These are phyloP conservation scores for Saxophila tyrrhenica DNA, from an alignment of 495 filamentous ascomycete species.

Conservation along the genomic window DNA sequence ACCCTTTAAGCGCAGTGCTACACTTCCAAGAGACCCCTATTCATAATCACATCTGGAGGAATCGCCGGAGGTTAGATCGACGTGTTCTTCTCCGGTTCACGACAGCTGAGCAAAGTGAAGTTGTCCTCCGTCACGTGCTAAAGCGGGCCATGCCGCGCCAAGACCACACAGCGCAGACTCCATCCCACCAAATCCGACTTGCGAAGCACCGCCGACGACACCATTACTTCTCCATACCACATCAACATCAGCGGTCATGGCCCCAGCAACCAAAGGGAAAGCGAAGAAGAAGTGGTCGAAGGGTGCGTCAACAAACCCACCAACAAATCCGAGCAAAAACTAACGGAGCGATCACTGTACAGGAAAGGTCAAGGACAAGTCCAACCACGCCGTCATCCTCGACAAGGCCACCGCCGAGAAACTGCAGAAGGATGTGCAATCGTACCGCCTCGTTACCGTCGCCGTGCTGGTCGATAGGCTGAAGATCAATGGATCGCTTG, in stretches of 20 bases:
- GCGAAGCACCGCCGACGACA: not conserved
- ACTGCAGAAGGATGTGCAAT: constrained; percentile 98
- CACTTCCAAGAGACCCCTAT: no score
- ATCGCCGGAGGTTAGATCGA: no score
- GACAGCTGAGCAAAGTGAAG: no score
- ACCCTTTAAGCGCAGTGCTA: no score
- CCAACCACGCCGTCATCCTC: constrained; percentile 82
- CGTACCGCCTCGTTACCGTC: constrained; percentile 98
- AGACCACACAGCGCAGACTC: no score
- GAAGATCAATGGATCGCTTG: constrained; percentile 99
- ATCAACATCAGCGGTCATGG: constrained; percentile 2
- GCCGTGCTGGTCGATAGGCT: constrained; percentile 96
- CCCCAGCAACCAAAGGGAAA: not conserved
- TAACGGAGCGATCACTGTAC: no score
- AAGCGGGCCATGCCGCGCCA: no score
- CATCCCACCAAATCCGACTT: not conserved
- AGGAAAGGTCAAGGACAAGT: constrained; percentile 99
- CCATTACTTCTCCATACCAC: constrained; percentile 1
- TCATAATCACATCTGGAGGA: no score
- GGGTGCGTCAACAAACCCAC: no score
- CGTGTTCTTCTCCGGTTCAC: no score
- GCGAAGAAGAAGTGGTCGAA: not conserved
- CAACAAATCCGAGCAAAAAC: constrained; percentile 81
- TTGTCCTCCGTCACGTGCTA: no score
- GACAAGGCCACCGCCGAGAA: constrained; percentile 58